phyloP scores from a whole-genome alignment of 2,329 filamentous ascomycete species.

The Geosmithia flava region DNA sequence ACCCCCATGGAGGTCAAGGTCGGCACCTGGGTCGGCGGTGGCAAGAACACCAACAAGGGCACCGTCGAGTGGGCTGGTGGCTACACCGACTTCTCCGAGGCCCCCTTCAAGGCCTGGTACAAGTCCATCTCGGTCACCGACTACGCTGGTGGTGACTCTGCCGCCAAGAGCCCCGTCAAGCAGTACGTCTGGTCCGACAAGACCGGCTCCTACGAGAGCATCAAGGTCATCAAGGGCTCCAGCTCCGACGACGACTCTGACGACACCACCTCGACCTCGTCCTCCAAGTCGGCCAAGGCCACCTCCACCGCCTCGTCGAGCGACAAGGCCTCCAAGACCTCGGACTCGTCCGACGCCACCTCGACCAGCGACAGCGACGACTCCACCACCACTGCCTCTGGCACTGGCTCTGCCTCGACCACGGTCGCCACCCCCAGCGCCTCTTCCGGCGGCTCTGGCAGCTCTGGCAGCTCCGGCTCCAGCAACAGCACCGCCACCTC shows the following conservation, averaged over 20 bases:
- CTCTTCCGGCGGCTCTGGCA: slow-evolving; percentile 10
- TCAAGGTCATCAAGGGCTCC: slow-evolving; percentile 32
- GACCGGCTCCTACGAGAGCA: slow-evolving; percentile 36
- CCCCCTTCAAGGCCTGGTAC: slow-evolving; percentile 44
- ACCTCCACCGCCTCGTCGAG: slow-evolving; percentile 2
- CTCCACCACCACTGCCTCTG: slow-evolving; percentile 5
- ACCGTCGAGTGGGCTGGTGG: slow-evolving; percentile 64
- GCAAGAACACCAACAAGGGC: slow-evolving; percentile 46
- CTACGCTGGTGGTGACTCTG: slow-evolving; percentile 35
- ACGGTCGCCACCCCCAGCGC: slow-evolving; percentile 6
- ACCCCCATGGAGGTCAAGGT: slow-evolving; percentile 62
- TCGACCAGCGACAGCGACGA: slow-evolving; percentile 7
- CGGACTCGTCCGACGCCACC: background rate
- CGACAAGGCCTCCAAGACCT: background rate
- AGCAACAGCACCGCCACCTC: background rate
- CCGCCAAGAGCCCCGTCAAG: slow-evolving; percentile 25
- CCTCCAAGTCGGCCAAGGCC: slow-evolving; percentile 1
- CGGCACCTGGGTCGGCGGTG: slow-evolving; percentile 53
- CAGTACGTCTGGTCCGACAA: slow-evolving; percentile 40
- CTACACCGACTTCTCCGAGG: slow-evolving; percentile 38
- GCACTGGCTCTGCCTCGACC: slow-evolving; percentile 8
- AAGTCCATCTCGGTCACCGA: slow-evolving; percentile 41
- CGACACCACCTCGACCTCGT: slow-evolving; percentile 1
- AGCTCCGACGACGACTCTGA: slow-evolving; percentile 10
- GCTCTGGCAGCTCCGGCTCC: slow-evolving; percentile 7